phyloP scores from a whole-genome alignment of 177 flowering plant species.

The Vitis hybrid region DNA sequence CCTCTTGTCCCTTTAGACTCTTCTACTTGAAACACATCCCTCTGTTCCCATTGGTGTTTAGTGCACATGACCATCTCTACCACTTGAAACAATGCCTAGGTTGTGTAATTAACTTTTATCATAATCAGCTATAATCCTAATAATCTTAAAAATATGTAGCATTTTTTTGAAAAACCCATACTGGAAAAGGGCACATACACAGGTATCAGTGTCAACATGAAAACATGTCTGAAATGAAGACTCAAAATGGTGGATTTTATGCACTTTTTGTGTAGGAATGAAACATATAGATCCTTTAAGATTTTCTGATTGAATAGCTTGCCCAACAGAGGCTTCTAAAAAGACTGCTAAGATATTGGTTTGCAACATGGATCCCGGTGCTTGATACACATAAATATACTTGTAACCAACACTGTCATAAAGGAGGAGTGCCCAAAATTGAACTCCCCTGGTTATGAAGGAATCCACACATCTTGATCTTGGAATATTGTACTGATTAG shows the following conservation, averaged over 20 bases:
- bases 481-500: too few relatives aligned
- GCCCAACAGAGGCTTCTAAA: too few relatives aligned
- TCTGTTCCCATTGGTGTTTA: not conserved
- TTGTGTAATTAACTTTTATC: not conserved
- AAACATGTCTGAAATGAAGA: too few relatives aligned
- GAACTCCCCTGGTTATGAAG: not conserved
- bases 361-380: too few relatives aligned
- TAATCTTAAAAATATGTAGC: not conserved
- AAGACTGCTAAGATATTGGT: too few relatives aligned
- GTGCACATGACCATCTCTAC: not conserved
- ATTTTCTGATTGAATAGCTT: too few relatives aligned
- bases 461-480: not conserved
- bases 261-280: too few relatives aligned
- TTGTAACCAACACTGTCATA: not conserved
- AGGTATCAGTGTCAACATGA: too few relatives aligned
- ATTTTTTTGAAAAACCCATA: not conserved
- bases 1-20: not conserved
- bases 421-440: not conserved
- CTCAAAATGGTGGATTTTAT: too few relatives aligned
- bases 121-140: not conserved
- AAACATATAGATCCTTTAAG: too few relatives aligned
- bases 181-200: too few relatives aligned
- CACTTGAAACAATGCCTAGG: not conserved
- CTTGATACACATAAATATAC: not conserved
- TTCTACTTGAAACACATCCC: not conserved